Evolutionary conservation across 306 rosid genomes (phyloP).

Genomic region (Lupinus albus): DNA sequence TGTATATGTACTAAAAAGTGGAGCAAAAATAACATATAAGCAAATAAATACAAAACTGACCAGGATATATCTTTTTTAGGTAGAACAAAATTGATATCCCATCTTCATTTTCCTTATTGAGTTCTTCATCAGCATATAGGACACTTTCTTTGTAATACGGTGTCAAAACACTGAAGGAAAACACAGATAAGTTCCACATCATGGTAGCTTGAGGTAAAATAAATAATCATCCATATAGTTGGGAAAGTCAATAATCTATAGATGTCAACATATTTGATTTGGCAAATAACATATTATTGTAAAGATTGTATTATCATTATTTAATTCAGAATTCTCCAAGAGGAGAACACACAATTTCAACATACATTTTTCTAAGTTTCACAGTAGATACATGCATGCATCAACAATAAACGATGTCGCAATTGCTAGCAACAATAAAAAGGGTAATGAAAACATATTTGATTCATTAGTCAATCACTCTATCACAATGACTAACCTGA

Average conservation of each 20-base stretch:
- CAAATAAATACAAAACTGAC: conserved; percentile 52
- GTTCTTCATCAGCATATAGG: conserved; percentile 73
- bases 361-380: too few relatives aligned
- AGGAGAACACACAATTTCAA: too few relatives aligned
- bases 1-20: conserved; percentile 13
- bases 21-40: conserved; percentile 23
- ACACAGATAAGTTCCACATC: conserved; percentile 40
- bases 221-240: conserved; percentile 7
- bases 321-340: too few relatives aligned
- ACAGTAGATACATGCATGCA: conserved; percentile 4
- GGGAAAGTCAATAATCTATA: conserved; percentile 17
- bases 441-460: neutral
- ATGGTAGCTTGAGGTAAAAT: conserved; percentile 21
- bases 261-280: too few relatives aligned
- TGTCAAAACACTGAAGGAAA: conserved; percentile 80
- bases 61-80: conserved; percentile 89
- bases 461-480: conserved; percentile 15
- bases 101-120: conserved; percentile 77
- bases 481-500: conserved; percentile 65
- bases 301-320: too few relatives aligned
- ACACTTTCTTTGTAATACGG: conserved; percentile 92
- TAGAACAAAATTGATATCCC: conserved; percentile 93
- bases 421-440: neutral
- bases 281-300: too few relatives aligned
- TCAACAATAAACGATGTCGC: neutral